Evolutionary conservation across 768 basidiomycete genomes (phyloP).

Genomic region (Suillus sp.): DNA sequence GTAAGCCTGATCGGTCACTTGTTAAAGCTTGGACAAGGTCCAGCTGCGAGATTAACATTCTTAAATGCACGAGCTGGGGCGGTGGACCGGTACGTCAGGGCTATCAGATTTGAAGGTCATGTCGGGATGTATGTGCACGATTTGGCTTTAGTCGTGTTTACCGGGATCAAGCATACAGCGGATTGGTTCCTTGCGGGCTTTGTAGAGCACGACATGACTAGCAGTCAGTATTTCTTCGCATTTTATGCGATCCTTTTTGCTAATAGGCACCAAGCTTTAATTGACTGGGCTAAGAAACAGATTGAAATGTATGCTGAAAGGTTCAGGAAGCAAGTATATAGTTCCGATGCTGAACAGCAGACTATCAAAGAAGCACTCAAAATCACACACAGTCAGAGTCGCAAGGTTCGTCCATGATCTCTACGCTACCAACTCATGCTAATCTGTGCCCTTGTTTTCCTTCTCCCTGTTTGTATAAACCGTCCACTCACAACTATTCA

Average conservation of each 20-base stretch:
- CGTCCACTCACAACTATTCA: conserved; percentile 27
- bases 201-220: conserved; percentile 92
- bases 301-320: conserved; percentile 81
- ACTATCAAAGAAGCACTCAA: conserved; percentile 77
- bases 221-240: conserved; percentile 55
- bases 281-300: conserved; percentile 90
- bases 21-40: conserved; percentile 70
- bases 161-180: conserved; percentile 93
- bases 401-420: conserved; percentile 58
- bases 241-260: neutral
- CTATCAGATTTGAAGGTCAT: conserved; percentile 89
- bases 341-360: conserved; percentile 68
- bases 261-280: conserved; percentile 62
- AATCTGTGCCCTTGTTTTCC: neutral
- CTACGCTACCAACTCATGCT: neutral
- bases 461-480: conserved; percentile 1
- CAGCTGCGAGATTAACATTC: conserved; percentile 82
- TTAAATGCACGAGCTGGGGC: conserved; percentile 75
- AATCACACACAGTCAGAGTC: conserved; percentile 79
- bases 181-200: conserved; percentile 98
- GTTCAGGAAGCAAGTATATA: conserved; percentile 91
- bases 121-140: conserved; percentile 85
- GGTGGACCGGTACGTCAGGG: conserved; percentile 75
- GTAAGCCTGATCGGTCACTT: conserved; percentile 74
- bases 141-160: conserved; percentile 87